Evolutionary conservation across 352 stramenopile genomes (phyloP).

Genomic region (Phytophthora pisi): DNA sequence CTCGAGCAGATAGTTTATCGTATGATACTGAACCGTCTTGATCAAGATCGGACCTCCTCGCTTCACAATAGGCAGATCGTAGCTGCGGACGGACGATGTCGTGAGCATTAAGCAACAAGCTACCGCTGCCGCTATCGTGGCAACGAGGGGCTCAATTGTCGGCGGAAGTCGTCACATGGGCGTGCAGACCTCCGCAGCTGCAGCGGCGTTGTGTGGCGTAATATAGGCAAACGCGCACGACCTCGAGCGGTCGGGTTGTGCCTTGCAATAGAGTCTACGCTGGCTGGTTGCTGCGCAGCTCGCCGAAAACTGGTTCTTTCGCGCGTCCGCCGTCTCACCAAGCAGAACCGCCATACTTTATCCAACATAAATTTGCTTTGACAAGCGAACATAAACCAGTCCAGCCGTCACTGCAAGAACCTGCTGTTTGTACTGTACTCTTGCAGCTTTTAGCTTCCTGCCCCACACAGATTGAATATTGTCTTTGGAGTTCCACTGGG

Average conservation of each 20-base stretch:
- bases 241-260: not conserved
- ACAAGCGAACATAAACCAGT: conserved; percentile 1
- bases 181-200: conserved; percentile 4
- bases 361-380: not conserved
- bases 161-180: conserved; percentile 6
- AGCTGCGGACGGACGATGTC: not conserved
- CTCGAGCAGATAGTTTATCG: no score
- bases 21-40: no score
- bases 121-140: not conserved
- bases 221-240: conserved; percentile 2
- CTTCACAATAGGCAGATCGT: not conserved
- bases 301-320: conserved; percentile 15
- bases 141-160: not conserved
- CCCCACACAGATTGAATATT: not conserved
- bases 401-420: not conserved
- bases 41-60: not conserved
- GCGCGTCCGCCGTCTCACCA: conserved; percentile 22
- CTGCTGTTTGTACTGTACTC: not conserved
- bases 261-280: not conserved
- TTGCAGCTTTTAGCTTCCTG: not conserved
- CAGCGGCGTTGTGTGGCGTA: conserved; percentile 19
- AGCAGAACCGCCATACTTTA: conserved; percentile 4
- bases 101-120: conserved; percentile 7
- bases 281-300: conserved; percentile 9
- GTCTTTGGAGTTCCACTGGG: not conserved